A percentile compares a stretch with the other conserved stretches of the same genome.
phyloP scores from a whole-genome alignment of 139 green algal genomes.

The Chlamydomonas sphaeroides region DNA sequence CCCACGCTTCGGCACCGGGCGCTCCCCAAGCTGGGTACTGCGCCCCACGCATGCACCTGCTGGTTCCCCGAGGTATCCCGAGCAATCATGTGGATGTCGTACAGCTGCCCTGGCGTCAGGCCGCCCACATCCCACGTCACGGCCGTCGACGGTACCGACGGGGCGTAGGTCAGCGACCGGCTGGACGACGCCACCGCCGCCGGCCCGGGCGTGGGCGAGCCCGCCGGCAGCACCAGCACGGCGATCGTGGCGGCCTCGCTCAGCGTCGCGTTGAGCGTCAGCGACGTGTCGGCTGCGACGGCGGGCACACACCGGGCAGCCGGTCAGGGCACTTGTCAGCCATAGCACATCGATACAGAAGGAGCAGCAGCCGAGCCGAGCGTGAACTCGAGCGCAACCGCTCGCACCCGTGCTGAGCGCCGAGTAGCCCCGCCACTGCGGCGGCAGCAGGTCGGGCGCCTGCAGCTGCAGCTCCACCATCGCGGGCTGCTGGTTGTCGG shows the following conservation, averaged over 20 bases:
- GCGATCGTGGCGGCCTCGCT: constrained; percentile 35
- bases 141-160: not conserved
- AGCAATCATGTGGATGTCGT: constrained; percentile 39
- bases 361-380: too few species aligned
- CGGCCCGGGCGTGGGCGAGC: not conserved
- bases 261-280: constrained; percentile 38
- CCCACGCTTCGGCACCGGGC: too few species aligned
- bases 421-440: too few species aligned
- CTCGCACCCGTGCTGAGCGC: too few species aligned
- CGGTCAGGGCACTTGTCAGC: too few species aligned
- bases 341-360: too few species aligned
- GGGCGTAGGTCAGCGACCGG: not conserved
- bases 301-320: too few species aligned
- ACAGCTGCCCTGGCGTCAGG: constrained; percentile 21
- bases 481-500: constrained; percentile 30
- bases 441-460: constrained; percentile 50
- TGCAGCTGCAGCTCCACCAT: not conserved
- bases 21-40: too few species aligned
- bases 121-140: not conserved
- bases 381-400: too few species aligned
- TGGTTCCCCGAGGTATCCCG: too few species aligned
- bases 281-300: constrained; percentile 42
- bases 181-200: not conserved
- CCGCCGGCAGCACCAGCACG: not conserved
- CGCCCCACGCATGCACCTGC: too few species aligned